Evolutionary conservation across 805 yeast species (phyloP).

Genomic region (Maudiozyma turicensis): DNA sequence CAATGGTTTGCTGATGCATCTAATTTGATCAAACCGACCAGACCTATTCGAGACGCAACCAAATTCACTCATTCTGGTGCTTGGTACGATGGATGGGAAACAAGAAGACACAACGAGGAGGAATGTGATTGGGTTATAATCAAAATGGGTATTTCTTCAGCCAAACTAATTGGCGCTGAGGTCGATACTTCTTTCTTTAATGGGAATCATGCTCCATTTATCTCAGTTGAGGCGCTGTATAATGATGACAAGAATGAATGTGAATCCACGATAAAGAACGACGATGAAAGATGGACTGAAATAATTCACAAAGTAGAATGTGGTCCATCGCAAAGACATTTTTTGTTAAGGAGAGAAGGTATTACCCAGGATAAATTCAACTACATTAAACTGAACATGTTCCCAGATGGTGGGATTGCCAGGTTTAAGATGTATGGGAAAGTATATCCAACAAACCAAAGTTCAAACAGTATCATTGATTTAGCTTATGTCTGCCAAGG

Average conservation of each 20-base stretch:
- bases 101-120: slow-evolving; percentile 81
- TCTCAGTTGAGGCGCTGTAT: slow-evolving; percentile 69
- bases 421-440: slow-evolving; percentile 83
- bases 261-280: slow-evolving; percentile 11
- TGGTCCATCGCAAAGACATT: slow-evolving; percentile 83
- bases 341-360: slow-evolving; percentile 49
- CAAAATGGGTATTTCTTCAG: slow-evolving; percentile 70
- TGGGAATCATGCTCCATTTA: slow-evolving; percentile 91
- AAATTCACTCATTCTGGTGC: slow-evolving; percentile 80
- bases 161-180: slow-evolving; percentile 72
- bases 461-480: slow-evolving; percentile 35
- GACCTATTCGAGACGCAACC: slow-evolving; percentile 75
- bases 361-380: slow-evolving; percentile 59
- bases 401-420: slow-evolving; percentile 97
- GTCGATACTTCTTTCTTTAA: slow-evolving; percentile 89
- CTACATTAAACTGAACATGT: slow-evolving; percentile 80
- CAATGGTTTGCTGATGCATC: slow-evolving; percentile 95
- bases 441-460: slow-evolving; percentile 44
- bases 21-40: slow-evolving; percentile 70
- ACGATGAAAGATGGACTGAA: slow-evolving; percentile 51
- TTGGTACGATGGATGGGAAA: slow-evolving; percentile 99
- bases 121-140: slow-evolving; percentile 84
- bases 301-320: slow-evolving; percentile 67
- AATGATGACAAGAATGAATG: slow-evolving; percentile 30
- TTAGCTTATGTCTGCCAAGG: slow-evolving; percentile 79